phyloP scores from a whole-genome alignment of 768 basidiomycete genomes.

The Lactarius tabidus region DNA sequence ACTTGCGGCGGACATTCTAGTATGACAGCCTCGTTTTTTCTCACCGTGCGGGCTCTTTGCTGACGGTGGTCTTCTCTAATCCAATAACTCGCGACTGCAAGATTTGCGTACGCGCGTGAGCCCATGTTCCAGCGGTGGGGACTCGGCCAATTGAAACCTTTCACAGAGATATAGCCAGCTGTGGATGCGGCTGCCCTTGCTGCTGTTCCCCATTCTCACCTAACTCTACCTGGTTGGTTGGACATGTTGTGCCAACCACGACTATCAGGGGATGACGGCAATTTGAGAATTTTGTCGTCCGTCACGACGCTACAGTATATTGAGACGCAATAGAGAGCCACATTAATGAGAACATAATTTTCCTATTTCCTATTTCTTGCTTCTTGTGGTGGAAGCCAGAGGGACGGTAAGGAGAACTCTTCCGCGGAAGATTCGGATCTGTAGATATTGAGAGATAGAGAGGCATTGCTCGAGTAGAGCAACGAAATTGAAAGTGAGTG shows the following conservation, averaged over 20 bases:
- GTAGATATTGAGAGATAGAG: too few relatives aligned
- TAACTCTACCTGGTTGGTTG: background rate
- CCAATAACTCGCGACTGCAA: slow-evolving; percentile 59
- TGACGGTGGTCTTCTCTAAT: background rate
- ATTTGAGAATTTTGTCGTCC: background rate
- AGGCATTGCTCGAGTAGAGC: too few relatives aligned
- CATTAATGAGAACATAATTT: background rate
- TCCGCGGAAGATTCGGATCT: too few relatives aligned
- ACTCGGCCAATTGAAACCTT: slow-evolving; percentile 40
- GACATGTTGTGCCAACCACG: background rate
- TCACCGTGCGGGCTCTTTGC: background rate
- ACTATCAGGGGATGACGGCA: slow-evolving; percentile 3
- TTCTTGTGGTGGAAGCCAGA: too few relatives aligned
- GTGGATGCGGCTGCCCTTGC: slow-evolving; percentile 17
- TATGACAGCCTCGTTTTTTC: slow-evolving; percentile 33
- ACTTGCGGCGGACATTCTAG: slow-evolving; percentile 77
- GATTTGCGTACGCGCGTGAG: slow-evolving; percentile 53
- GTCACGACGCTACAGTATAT: background rate
- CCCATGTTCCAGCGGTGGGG: slow-evolving; percentile 58
- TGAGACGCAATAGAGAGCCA: background rate
- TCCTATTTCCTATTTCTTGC: too few relatives aligned
- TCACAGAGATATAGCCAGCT: slow-evolving; percentile 26
- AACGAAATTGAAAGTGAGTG: too few relatives aligned
- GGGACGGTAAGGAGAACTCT: too few relatives aligned
- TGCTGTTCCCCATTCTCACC: background rate